Percentiles rank a stretch among this genome's conserved stretches.
Evolutionary conservation across 2,329 filamentous ascomycete species (phyloP).

Genomic region (Ascochyta lentis): DNA sequence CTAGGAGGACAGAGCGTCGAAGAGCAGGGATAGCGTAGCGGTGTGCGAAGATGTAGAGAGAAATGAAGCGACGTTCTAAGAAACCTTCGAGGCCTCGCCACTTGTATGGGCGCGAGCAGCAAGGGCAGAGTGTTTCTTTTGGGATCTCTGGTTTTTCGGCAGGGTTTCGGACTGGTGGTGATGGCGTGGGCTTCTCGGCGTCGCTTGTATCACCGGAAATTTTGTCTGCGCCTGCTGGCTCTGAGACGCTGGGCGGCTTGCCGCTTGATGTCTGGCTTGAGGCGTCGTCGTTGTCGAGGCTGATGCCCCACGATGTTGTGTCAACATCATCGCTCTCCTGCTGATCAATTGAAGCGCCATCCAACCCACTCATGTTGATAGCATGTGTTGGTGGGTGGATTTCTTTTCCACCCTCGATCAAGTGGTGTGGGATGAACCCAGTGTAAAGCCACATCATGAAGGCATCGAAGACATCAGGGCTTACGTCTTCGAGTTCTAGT

Average conservation of each 20-base stretch:
- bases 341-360: conserved; percentile 21
- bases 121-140: conserved; percentile 45
- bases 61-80: conserved; percentile 45
- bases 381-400: conserved; percentile 37
- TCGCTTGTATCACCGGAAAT: conserved; percentile 39
- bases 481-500: conserved; percentile 43
- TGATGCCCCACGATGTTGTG: conserved; percentile 44
- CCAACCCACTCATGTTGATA: conserved; percentile 28
- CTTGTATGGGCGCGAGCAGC: conserved; percentile 46
- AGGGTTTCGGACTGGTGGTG: conserved; percentile 37
- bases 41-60: conserved; percentile 44
- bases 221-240: conserved; percentile 35
- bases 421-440: conserved; percentile 45
- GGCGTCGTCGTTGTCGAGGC: conserved; percentile 40
- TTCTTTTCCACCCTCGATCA: conserved; percentile 46
- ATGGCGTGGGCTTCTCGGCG: conserved; percentile 27
- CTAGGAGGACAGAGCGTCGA: conserved; percentile 41
- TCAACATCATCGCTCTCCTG: conserved; percentile 43
- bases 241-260: conserved; percentile 19
- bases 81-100: conserved; percentile 48
- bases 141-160: conserved; percentile 44
- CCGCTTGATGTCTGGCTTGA: conserved; percentile 20
- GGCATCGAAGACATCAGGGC: conserved; percentile 47
- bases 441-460: conserved; percentile 50
- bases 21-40: conserved; percentile 43